phyloP scores from a whole-genome alignment of 306 rosid species.

The Fagus sylvatica region DNA sequence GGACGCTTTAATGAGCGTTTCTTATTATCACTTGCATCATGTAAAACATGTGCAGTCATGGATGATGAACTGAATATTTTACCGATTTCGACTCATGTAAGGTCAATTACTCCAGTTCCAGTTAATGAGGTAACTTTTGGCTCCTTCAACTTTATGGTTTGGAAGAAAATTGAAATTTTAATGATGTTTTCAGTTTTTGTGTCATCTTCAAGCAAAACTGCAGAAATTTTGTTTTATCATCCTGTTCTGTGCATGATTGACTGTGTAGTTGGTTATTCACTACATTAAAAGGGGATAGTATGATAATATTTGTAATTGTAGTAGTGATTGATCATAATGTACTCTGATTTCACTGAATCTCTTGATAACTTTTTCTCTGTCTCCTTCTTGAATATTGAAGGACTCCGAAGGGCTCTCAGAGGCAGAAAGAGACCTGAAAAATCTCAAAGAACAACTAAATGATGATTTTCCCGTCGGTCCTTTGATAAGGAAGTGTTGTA shows the following conservation, averaged over 20 bases:
- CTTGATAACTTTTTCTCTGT: conserved; percentile 22
- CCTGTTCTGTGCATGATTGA: background rate
- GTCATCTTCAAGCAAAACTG: conserved; percentile 4
- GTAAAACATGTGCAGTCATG: conserved; percentile 86
- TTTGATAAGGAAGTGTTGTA: conserved; percentile 77
- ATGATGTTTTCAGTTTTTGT: conserved; percentile 11
- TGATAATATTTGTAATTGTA: background rate
- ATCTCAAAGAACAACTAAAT: conserved; percentile 76
- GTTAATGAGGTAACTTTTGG: conserved; percentile 64
- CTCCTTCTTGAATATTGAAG: conserved; percentile 46
- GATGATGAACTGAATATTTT: conserved; percentile 88
- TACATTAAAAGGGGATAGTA: background rate
- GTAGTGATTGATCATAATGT: conserved; percentile 13
- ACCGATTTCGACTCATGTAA: conserved; percentile 91
- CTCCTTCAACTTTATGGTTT: conserved; percentile 3
- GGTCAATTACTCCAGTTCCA: conserved; percentile 65
- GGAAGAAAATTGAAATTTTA: background rate
- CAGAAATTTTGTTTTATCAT: background rate
- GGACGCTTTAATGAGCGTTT: conserved; percentile 96
- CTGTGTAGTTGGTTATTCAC: conserved; percentile 1
- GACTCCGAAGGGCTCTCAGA: conserved; percentile 74
- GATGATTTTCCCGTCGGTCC: conserved; percentile 91
- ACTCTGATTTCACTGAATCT: conserved; percentile 13
- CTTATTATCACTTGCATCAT: conserved; percentile 82
- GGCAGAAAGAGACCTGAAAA: conserved; percentile 73